These are phyloP conservation scores for Gigaspora rosea DNA, from an alignment of 192 early-diverging fungal species.

Conservation along the genomic window DNA sequence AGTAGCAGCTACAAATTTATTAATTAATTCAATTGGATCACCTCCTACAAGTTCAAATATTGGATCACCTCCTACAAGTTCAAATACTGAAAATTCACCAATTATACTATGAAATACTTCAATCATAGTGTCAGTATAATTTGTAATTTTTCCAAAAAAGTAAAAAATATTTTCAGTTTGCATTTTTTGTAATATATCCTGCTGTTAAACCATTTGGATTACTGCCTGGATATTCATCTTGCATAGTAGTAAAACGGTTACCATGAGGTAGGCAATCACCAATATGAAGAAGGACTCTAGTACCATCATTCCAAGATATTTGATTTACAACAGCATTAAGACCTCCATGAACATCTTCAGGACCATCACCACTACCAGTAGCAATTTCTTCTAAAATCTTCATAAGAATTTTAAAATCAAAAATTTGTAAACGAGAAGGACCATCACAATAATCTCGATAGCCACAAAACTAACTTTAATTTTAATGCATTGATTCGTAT, in stretches of 20 bases:
- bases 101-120: slow-evolving; percentile 23
- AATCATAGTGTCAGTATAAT: slow-evolving; percentile 22
- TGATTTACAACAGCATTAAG: slow-evolving; percentile 23
- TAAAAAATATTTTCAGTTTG: slow-evolving; percentile 25
- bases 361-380: background rate
- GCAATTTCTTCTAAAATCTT: background rate
- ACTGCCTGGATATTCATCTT: slow-evolving; percentile 26
- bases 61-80: slow-evolving; percentile 25
- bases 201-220: slow-evolving; percentile 31
- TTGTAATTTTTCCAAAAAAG: slow-evolving; percentile 32
- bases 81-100: slow-evolving; percentile 27
- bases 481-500: slow-evolving; percentile 25
- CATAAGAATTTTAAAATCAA: background rate
- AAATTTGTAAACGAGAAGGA: background rate
- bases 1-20: slow-evolving; percentile 9
- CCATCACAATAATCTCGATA: slow-evolving; percentile 26
- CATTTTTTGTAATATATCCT: slow-evolving; percentile 15
- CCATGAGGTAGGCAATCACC: slow-evolving; percentile 34
- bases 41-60: slow-evolving; percentile 29
- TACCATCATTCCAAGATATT: slow-evolving; percentile 8
- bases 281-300: slow-evolving; percentile 26
- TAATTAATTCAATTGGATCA: slow-evolving; percentile 15
- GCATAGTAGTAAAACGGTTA: background rate
- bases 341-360: slow-evolving; percentile 27
- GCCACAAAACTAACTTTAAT: slow-evolving; percentile 19